These are phyloP conservation scores for Sporothrix euskadiensis DNA, from an alignment of 2,329 filamentous ascomycete genomes.

Conservation along the genomic window DNA sequence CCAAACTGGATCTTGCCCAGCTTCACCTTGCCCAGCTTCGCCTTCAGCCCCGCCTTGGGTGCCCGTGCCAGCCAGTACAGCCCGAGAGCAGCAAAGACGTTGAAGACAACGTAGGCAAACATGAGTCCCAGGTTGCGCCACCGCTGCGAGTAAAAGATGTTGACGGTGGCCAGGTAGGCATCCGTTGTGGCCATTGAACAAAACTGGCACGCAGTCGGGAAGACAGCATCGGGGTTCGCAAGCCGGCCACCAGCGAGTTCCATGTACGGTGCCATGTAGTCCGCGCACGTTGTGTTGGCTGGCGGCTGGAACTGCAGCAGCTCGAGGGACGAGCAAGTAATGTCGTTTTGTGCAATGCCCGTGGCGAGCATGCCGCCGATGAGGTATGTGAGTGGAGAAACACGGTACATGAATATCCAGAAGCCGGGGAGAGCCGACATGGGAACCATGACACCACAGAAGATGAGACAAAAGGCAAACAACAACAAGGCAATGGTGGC, in stretches of 20 bases:
- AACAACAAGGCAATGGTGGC: conserved; percentile 63
- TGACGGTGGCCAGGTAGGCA: conserved; percentile 54
- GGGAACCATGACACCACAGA: conserved; percentile 62
- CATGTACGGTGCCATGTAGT: conserved; percentile 64
- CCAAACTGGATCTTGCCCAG: too few species aligned
- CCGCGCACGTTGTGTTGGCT: conserved; percentile 58
- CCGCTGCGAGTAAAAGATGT: conserved; percentile 54
- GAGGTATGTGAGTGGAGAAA: conserved; percentile 60
- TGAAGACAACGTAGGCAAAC: conserved; percentile 66
- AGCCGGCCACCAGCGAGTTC: conserved; percentile 56
- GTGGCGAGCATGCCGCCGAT: conserved; percentile 68
- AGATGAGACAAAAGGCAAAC: conserved; percentile 57
- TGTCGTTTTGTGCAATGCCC: conserved; percentile 56
- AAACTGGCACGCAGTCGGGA: conserved; percentile 59
- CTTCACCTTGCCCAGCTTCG: neutral
- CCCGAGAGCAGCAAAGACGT: conserved; percentile 46
- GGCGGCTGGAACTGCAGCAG: conserved; percentile 66
- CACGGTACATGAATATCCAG: conserved; percentile 76
- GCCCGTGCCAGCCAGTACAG: conserved; percentile 30
- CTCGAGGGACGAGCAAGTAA: conserved; percentile 59
- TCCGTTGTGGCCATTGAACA: conserved; percentile 65
- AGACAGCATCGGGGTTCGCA: conserved; percentile 57
- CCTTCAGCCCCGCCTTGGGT: conserved; percentile 16
- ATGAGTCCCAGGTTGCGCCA: conserved; percentile 73
- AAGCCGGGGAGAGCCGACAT: conserved; percentile 63